Evolutionary conservation across 1,284 basidiomycete genomes (phyloP), one percentile per base, ranked within the genome.

Genomic region (Cutaneotrichosporon sp.): DNA sequence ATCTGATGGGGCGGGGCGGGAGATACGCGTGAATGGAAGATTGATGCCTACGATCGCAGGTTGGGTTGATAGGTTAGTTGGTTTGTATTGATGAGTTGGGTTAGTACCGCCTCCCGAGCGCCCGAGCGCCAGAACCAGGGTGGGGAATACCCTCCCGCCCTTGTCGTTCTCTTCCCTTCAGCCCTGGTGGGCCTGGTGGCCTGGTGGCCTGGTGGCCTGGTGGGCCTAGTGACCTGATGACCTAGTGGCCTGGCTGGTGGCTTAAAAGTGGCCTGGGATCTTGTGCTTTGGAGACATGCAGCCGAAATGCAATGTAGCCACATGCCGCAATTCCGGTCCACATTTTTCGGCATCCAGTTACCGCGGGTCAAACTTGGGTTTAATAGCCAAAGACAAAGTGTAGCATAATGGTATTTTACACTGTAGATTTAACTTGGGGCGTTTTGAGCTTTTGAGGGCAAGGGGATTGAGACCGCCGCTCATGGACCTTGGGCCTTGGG

Each of bases 51-150:
- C 18, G 51, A 26, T 55, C 53, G 53, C 53, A 30, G 14, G 51
- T 18, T 14, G 31, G 31, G 30, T 21, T 22, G 14, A 14, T 22
- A 8, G 47, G 21, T 10, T 52, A 30, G 30, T 14, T 34, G 34
- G 32, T 9, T 4, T 50, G 26, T 2, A 50, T 50, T 8, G 13
- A 50, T 50, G n/a, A n/a, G 42, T 46, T 52, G 30, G 30, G 31
- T 34, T 13, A 13, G 36, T 56, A 38, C 55, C 55, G 55, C 55
- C 55, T 56, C 55, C 55, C 55, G 55, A 56, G 55, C 38, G 55
- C 55, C 55, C 55, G 55, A 40, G 21, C 22, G 38, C 55, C 55
- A 36, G 55, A 40, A 11, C 22, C 22, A 53, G 51, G 51, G 51
- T 56, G 55, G 55, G n/a, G 55, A 8, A 42, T 56, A 56, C 55